Conservation (phyloP, 2,329 filamentous ascomycete genomes). For the Fonsecaea monophora region DNA sequence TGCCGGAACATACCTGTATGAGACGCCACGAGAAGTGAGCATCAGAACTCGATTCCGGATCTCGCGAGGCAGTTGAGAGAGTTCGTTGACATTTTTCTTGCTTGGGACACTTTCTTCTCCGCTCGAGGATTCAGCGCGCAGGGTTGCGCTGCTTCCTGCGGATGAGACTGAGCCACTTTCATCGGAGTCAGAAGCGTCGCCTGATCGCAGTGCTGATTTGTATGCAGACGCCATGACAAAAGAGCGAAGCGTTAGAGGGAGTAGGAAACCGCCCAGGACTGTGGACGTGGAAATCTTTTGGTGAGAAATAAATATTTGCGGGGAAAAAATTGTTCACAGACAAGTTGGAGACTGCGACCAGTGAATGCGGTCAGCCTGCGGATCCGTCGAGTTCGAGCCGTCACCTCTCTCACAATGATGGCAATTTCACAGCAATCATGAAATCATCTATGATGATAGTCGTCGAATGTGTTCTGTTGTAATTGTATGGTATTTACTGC, state of each 20-base stretch:
- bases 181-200: constrained; percentile 37
- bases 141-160: constrained; percentile 50
- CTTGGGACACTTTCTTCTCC: constrained; percentile 63
- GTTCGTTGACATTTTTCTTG: constrained; percentile 53
- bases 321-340: background rate
- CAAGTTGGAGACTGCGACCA: background rate
- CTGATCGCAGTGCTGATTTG: constrained; percentile 54
- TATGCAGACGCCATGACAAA: constrained; percentile 63
- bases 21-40: constrained; percentile 89
- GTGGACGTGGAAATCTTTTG: background rate
- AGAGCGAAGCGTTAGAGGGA: background rate
- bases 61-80: constrained; percentile 36
- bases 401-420: background rate
- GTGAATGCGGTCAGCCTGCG: background rate
- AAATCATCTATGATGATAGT: background rate
- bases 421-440: background rate
- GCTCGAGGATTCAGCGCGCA: constrained; percentile 37
- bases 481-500: background rate
- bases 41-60: constrained; percentile 74
- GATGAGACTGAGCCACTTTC: constrained; percentile 41
- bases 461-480: background rate
- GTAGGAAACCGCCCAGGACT: background rate
- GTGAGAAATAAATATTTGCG: background rate
- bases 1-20: constrained; percentile 68
- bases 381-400: too few relatives aligned